Evolutionary conservation across 208 protist genomes (phyloP), one percentile per base, ranked within the genome.

Genomic region (Trypanosoma brucei): DNA sequence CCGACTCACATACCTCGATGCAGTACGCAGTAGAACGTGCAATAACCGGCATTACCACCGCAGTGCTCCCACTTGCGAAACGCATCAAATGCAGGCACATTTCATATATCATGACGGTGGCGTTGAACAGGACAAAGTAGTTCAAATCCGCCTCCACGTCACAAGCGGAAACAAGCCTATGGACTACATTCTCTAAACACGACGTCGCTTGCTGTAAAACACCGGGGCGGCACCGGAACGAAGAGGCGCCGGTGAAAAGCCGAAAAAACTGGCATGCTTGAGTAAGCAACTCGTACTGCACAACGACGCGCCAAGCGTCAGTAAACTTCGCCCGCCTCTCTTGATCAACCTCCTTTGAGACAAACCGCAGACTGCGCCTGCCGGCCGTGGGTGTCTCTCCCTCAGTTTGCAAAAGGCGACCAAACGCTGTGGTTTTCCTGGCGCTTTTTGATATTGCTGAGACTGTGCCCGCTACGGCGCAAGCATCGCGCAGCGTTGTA

Each of bases 101-200:
- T 50, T 80, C 67, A 33, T 87, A 91, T n/a, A 94, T 60, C 64
- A 76, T 81, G 34, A 84, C 62, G 8, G 69, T 75, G 45, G 65
- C 79, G 22, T 73, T 65, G 44, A 82, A 86, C 42, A 94, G 63
- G 44, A 83, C 66, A 45, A 68, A 62, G 34, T 81, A 85, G 49
- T 75, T 79, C 5, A 64, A 70, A 51, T 83, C 81, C 0, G 78
- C 51, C 55, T 77, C 62, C 42, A 57, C 59, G 2, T 42, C 38
- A 13, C 56, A 53, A 14, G 79, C 60, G 11, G 59, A 56, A 33
- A 75, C 51, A 42, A 78, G 72, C 8, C 60, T 67, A 31, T 57
- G 63, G 13, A 75, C 61, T 1, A 80, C 46, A 35, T 61, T 53
- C 13, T 81, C 75, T 31, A 77, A 31, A 61, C 69, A 45, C 3